Evolutionary conservation across 805 yeast species (phyloP).

Genomic region (Lipomyces mesembrius): DNA sequence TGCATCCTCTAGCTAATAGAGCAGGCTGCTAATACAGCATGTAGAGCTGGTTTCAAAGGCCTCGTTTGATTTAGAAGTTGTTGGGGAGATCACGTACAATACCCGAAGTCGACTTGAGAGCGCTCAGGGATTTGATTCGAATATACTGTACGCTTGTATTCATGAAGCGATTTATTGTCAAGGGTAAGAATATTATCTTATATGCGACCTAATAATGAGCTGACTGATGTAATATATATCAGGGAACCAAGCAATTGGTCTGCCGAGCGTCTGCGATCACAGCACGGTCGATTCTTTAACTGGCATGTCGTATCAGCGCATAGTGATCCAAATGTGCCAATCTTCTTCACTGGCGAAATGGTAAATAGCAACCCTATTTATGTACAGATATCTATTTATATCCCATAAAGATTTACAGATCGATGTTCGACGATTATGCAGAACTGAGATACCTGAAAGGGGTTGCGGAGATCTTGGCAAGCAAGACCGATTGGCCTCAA

Average conservation of each 20-base stretch:
- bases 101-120: conserved; percentile 48
- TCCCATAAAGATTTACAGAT: conserved; percentile 48
- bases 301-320: conserved; percentile 14
- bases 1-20: neutral
- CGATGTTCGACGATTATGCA: conserved; percentile 56
- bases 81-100: conserved; percentile 49
- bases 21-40: neutral
- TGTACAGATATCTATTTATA: neutral
- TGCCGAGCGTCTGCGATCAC: conserved; percentile 47
- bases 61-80: conserved; percentile 48
- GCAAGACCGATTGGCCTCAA: conserved; percentile 47
- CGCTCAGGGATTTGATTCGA: conserved; percentile 55
- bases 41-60: conserved; percentile 49
- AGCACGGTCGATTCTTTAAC: conserved; percentile 46
- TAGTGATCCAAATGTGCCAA: conserved; percentile 35
- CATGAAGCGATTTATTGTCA: conserved; percentile 65
- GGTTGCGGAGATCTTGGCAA: conserved; percentile 47
- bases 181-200: conserved; percentile 37
- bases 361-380: conserved; percentile 10
- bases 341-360: conserved; percentile 62
- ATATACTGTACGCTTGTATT: conserved; percentile 58
- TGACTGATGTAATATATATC: conserved; percentile 7
- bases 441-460: conserved; percentile 50
- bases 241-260: conserved; percentile 53
- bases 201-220: conserved; percentile 30